A percentile compares a stretch with the other conserved stretches of the same genome.
phyloP scores from a whole-genome alignment of 169 alveolate genomes.

The Neospora caninum region DNA sequence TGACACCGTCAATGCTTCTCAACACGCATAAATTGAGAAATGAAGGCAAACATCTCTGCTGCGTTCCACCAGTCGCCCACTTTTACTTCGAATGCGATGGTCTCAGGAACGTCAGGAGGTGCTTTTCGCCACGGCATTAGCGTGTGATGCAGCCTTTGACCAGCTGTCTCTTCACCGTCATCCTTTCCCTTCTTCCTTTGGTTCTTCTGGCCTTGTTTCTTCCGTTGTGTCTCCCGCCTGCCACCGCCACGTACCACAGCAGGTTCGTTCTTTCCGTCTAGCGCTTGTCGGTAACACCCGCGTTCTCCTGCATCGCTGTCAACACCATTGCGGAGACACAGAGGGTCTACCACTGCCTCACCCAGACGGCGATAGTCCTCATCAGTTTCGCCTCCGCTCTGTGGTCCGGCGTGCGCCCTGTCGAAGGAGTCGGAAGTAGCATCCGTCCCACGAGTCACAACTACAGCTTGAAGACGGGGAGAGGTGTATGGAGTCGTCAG shows the following conservation, averaged over 20 bases:
- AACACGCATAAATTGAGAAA: not conserved
- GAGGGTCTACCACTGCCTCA: too few species aligned
- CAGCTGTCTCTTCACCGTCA: not conserved
- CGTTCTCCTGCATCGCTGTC: too few species aligned
- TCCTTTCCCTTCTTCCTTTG: not conserved
- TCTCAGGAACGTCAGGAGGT: not conserved
- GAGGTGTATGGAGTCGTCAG: too few species aligned
- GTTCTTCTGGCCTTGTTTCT: not conserved
- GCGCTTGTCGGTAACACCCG: too few species aligned
- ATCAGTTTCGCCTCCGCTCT: too few species aligned
- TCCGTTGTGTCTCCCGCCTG: not conserved
- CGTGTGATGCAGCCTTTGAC: not conserved
- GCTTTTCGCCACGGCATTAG: not conserved
- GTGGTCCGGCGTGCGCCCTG: too few species aligned
- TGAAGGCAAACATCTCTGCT: not conserved
- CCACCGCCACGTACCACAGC: not conserved
- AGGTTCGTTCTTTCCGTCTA: not conserved
- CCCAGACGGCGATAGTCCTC: too few species aligned
- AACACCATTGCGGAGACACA: too few species aligned
- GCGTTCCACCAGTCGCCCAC: conserved; percentile 5
- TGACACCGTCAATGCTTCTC: not conserved
- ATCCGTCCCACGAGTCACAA: too few species aligned
- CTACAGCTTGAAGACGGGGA: too few species aligned
- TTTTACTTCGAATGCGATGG: conserved; percentile 15
- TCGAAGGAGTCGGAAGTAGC: too few species aligned